Evolutionary conservation across 2,329 filamentous ascomycete species (phyloP), one percentile per base, ranked within the genome.

Genomic region (Trichoderma breve): DNA sequence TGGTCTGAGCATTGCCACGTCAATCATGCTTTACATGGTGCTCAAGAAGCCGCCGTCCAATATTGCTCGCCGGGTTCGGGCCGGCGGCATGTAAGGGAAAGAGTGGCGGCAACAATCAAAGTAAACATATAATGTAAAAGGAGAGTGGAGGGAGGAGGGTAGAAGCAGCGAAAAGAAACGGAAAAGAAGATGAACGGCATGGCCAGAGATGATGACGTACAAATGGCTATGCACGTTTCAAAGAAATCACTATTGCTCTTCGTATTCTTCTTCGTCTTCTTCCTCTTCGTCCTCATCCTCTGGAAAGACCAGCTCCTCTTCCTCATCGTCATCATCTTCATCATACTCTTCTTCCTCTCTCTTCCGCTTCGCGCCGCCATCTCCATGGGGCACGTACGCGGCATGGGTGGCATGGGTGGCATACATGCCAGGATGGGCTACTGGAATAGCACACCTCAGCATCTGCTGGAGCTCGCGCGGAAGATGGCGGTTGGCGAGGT

Each of bases 21-120:
- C 93, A 14, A 89, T 99, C 79, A 99, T 99, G 96, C 86, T 99
- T 79, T 97, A 92, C 88, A 95, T 98, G 93, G 90, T 99, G 47
- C 85, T 97, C 73, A 94, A 93, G 81, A 97, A 95, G 82, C 94
- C 94, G 15, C 87, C 93, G 11, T 90, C 91, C 30, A 90, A 93
- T 76, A 85, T 93, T 62, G 83, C 91, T 68, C 89, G 91, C 74
- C 90, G 93, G 74, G 90, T 97, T 72, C 89, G 92, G 71, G 89
- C 93, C 81, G 94, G 91, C 79, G 91, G 89, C 73, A 94, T 93
- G 92, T 93, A 87, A 47, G 24, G 36, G 12, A 18, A 6, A 15
- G 14, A n/a, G 26, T 24, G 26, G 3, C 3, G 28, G n/a, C 14
- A 34, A 14, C 18, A 34, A 34, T 21, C 3, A 58, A n/a, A 14